Percentiles rank a stretch among this genome's conserved stretches.
Conservation (phyloP, 179 eudicot genomes). For the Spinacia oleracea region DNA sequence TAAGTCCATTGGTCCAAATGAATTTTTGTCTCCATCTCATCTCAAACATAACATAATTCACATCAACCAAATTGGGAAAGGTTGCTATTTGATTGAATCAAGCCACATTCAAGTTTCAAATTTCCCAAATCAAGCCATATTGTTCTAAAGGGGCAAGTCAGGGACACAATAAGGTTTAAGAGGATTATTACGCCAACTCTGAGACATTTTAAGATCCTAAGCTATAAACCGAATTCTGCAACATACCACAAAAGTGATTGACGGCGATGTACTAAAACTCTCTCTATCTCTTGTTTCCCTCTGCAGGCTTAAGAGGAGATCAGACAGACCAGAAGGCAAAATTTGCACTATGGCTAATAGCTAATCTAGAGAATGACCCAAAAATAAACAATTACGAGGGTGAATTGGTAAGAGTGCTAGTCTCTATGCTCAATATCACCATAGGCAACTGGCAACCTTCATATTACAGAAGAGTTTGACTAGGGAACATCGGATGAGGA, state of each 20-base stretch:
- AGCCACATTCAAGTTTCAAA: neutral
- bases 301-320: neutral
- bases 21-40: conserved; percentile 15
- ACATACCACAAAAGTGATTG: neutral
- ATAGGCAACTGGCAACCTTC: neutral
- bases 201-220: neutral
- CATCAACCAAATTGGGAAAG: neutral
- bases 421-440: neutral
- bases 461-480: neutral
- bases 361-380: neutral
- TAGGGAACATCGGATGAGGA: neutral
- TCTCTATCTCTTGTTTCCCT: neutral
- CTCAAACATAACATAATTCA: neutral
- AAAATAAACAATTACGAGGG: neutral
- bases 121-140: too few species aligned
- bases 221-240: neutral
- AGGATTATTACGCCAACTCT: neutral
- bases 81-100: neutral
- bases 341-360: neutral
- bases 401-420: neutral
- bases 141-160: neutral
- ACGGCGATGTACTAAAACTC: neutral
- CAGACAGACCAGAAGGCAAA: neutral
- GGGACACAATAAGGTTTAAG: neutral
- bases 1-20: neutral